Conservation (phyloP, 192 early-diverging fungal genomes). For the Podila epicladia region DNA sequence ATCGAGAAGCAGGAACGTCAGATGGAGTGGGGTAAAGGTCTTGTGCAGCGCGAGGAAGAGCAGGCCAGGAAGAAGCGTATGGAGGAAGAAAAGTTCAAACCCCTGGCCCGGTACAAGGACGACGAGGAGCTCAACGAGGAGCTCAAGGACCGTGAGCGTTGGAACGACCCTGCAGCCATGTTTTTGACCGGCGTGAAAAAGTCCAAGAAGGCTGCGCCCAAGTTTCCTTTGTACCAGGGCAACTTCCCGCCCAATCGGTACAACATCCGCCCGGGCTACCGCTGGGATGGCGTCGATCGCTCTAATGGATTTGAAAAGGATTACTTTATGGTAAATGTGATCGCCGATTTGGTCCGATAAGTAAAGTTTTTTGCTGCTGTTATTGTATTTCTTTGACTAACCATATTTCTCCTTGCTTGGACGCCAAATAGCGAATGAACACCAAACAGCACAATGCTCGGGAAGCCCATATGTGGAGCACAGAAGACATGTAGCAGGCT, state of each 20-base stretch:
- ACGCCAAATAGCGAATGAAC: conserved; percentile 28
- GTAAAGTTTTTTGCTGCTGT: neutral
- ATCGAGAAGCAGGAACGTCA: conserved; percentile 61
- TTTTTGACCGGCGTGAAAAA: conserved; percentile 62
- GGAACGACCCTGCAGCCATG: conserved; percentile 73
- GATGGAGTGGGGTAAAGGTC: conserved; percentile 70
- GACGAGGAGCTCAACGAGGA: conserved; percentile 72
- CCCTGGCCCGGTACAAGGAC: conserved; percentile 68
- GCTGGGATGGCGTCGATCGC: conserved; percentile 78
- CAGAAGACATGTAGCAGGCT: conserved; percentile 66
- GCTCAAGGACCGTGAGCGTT: conserved; percentile 63
- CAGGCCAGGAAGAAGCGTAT: conserved; percentile 44
- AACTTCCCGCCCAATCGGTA: conserved; percentile 72
- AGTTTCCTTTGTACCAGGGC: conserved; percentile 64
- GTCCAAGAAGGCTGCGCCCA: conserved; percentile 51
- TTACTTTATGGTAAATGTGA: conserved; percentile 54
- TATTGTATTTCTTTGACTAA: neutral
- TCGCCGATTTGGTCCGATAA: conserved; percentile 5
- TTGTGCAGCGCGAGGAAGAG: conserved; percentile 60
- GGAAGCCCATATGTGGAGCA: conserved; percentile 68
- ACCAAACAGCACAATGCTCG: conserved; percentile 30
- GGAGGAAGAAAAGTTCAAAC: conserved; percentile 58
- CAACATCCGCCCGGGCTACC: conserved; percentile 70
- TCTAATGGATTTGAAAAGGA: conserved; percentile 69
- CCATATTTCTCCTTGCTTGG: neutral